Conservation (phyloP, 164 flowering plant genomes). For the Sextonia rubra region DNA sequence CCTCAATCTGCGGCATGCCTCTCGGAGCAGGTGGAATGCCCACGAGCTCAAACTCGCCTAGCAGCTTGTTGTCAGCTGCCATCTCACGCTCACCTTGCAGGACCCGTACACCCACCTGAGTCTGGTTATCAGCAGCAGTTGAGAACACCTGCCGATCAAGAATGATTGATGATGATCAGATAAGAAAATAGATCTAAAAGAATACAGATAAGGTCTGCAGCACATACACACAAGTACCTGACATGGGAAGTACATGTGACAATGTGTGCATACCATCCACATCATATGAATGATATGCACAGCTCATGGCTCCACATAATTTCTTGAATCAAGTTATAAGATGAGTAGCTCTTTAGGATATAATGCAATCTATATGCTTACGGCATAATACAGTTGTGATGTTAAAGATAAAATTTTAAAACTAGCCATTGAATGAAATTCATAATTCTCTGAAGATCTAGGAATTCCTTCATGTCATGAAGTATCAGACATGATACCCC, state of each 20-base stretch:
- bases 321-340: background rate
- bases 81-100: slow-evolving; percentile 58
- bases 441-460: no score
- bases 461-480: no score
- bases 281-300: background rate
- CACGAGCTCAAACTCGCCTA: slow-evolving; percentile 50
- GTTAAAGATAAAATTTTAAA: no score
- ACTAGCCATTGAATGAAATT: no score
- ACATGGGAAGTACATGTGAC: background rate
- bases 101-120: slow-evolving; percentile 51
- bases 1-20: slow-evolving; percentile 56
- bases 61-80: slow-evolving; percentile 50
- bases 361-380: no score
- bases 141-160: slow-evolving; percentile 43
- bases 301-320: background rate
- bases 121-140: slow-evolving; percentile 59
- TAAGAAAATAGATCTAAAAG: background rate
- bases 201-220: background rate
- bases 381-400: no score
- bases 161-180: background rate
- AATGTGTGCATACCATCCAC: background rate
- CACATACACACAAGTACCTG: background rate
- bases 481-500: no score
- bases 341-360: background rate
- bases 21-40: slow-evolving; percentile 61